Evolutionary conservation across 2,329 filamentous ascomycete genomes (phyloP), one percentile per base, ranked within the genome.

Genomic region (Simplicillium aogashimaense): DNA sequence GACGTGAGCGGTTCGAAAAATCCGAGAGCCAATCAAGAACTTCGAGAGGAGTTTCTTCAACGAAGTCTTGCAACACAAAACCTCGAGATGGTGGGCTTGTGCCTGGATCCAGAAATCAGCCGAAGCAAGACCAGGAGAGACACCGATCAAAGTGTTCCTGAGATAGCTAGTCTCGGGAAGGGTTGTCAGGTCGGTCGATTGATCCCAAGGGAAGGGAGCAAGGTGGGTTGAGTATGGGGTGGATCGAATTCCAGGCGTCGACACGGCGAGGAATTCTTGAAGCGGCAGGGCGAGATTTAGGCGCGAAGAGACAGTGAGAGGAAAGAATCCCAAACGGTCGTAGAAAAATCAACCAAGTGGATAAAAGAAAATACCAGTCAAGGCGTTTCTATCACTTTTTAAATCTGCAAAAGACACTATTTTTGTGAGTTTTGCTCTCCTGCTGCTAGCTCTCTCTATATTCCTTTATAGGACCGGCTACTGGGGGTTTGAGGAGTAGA

Each of bases 301-400:
- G 20, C 20, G 20, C 20, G 20, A 25, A 25, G 20, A 25, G 20
- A 25, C 20, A 25, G 20, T 6, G 20, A 25, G 20, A 25, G 20
- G 20, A 25, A 25, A 25, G 20, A 25, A 39, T 34, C 6, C 34
- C 29, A 43, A 35, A 25, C 35, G 36, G 36, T 35, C 38, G 44
- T 37, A 41, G 29, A 43, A 30, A 39, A 39, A 29, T 36, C 38
- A 35, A 37, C 29, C 39, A 45, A 40, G 40, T 34, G 43, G 35
- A 36, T 37, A 28, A 35, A 53, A 53, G 44, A 56, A 59, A 62
- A 63, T 61, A 64, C 60, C 60, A 63, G 54, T 52, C 44, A 61
- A 61, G 58, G 58, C 56, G 40, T 52, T 55, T 49, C 53, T 25
- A 36, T 53, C 54, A 49, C 54, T 56, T 25, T 25, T 25, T 25